A percentile compares a stretch with the other conserved stretches of the same genome.
Evolutionary conservation across 2,329 filamentous ascomycete genomes (phyloP).

Genomic region (Cladosporium sp.): DNA sequence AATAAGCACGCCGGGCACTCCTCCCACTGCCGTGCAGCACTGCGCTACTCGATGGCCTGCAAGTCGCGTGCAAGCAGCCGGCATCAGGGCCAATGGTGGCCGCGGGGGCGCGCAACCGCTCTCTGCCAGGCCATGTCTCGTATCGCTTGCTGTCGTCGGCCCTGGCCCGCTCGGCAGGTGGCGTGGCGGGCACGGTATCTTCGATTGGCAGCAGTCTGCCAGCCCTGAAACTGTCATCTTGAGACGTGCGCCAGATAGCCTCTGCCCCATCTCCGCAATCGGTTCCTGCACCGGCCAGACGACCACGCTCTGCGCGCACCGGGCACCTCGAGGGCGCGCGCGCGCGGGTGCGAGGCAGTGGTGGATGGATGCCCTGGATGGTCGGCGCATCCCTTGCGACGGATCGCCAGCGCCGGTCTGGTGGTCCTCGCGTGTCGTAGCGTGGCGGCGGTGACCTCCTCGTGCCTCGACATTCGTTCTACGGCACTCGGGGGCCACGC

Average conservation of each 20-base stretch:
- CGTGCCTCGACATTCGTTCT: conserved; percentile 4
- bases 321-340: neutral
- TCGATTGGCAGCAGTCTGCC: neutral
- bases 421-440: conserved; percentile 9
- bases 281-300: conserved; percentile 13
- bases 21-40: neutral
- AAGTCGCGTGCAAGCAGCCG: neutral
- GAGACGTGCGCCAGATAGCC: conserved; percentile 9
- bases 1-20: neutral
- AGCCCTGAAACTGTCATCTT: conserved; percentile 8
- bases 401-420: conserved; percentile 4
- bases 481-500: conserved; percentile 7
- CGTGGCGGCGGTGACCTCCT: neutral
- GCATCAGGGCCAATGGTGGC: neutral
- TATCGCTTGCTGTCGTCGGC: neutral
- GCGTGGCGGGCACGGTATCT: neutral
- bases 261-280: conserved; percentile 11
- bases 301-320: neutral
- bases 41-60: neutral
- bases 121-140: too few relatives aligned
- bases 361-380: neutral
- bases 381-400: conserved; percentile 2
- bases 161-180: conserved; percentile 1
- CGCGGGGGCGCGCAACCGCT: neutral
- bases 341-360: neutral